Base-by-base conservation (phyloP, 2,329 filamentous ascomycete species). In the Epichloe sylvatica region DNA sequence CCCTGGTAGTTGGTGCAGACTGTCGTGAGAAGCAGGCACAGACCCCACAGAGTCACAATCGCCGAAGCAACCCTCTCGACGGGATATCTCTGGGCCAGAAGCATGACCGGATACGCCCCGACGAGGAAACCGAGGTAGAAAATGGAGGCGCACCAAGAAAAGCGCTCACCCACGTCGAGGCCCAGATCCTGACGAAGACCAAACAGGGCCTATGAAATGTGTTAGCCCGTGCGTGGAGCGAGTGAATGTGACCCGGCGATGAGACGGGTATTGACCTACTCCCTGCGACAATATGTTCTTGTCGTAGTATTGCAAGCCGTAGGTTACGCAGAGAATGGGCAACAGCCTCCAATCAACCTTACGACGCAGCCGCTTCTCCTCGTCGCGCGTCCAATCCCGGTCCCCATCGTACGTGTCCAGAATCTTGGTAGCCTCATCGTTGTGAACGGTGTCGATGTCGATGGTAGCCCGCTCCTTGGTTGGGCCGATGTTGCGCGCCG, bases 81-180 rank as follows among this genome's bases (percentile, higher is more conserved):
- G 19, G 53, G 56, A 30, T 58, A 61, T 48, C 57, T 58, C 51
- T 65, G 62, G 7, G 58, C 59, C 1, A 64, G 50, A 47, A 56
- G 59, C 52, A 59, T 62, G 58, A 59, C 60, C 0, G 62, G 62
- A 34, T 63, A 64, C 11, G 70, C 68, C 6, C 67, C 67, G 3
- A 65, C 55, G 1, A 72, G 55, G 51, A 64, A 67, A 47, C 61
- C 73, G 25, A 77, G 66, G 53, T 76, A 77, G 59, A 76, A 77
- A 25, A 76, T 70, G 40, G 50, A 54, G 38, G 52, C 47, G 12
- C 44, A 47, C 43, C 46, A 51, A 13, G 51, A 54, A 13, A 43
- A 47, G 13, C 45, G 47, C 33, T 50, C 44, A 33, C 51, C 41
- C 12, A 37, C 37, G 17, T 50, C 46, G 45, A 51, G 47, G 25